Evolutionary conservation across 176 grass and related monocot species (phyloP).

Genomic region (Eleusine indica): DNA sequence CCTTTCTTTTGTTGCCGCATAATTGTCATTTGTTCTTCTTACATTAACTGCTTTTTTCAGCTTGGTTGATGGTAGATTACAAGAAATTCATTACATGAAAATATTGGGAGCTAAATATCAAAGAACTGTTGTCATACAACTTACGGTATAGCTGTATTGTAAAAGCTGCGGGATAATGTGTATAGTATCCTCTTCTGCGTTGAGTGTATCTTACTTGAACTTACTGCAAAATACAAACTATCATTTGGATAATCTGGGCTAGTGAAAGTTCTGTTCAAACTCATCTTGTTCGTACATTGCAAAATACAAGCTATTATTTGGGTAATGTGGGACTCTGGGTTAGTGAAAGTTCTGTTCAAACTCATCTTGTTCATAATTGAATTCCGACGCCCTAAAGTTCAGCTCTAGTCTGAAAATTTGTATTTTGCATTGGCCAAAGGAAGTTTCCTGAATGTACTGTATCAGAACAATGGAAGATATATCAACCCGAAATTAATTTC

Average conservation of each 20-base stretch:
- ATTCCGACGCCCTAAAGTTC: background rate
- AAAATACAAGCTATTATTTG: background rate
- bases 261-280: background rate
- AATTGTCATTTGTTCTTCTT: constrained; percentile 8
- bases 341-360: background rate
- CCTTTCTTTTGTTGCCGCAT: background rate
- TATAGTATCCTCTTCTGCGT: constrained; percentile 12
- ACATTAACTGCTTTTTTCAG: constrained; percentile 25
- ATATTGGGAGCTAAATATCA: constrained; percentile 13
- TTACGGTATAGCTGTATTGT: background rate
- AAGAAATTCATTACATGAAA: constrained; percentile 11
- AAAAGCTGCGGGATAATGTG: background rate
- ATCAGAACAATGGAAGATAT: background rate
- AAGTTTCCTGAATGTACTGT: constrained; percentile 2
- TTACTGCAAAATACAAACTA: background rate
- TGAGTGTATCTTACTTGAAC: constrained; percentile 21
- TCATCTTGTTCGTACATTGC: background rate
- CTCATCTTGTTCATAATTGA: background rate
- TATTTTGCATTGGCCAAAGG: background rate
- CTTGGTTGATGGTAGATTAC: background rate
- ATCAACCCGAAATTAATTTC: constrained; percentile 28
- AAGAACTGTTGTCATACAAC: background rate
- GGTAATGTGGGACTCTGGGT: background rate
- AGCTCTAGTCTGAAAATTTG: constrained; percentile 8
- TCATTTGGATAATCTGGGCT: background rate